Base-by-base conservation (phyloP, 75 land plant species). In the Pinus albicaulis region DNA sequence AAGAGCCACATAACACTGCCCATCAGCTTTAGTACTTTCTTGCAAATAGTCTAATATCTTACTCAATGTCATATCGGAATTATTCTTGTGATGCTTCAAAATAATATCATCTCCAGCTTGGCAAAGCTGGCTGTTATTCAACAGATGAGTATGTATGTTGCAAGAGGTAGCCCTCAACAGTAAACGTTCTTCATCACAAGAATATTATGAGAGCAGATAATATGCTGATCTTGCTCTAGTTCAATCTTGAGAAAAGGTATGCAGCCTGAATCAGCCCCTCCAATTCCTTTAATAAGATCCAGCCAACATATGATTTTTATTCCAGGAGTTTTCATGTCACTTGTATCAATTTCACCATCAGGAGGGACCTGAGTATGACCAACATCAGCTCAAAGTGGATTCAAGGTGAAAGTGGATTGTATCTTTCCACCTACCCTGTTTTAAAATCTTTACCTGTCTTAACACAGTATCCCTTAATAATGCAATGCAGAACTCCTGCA, bases 401-500 rank as follows among this genome's bases (percentile, higher is more conserved):
- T 92, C 83, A 14, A 88, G 85, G 44, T 96, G 93, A 84, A 93
- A 91, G 17, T 87, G 84, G 55, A 96, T 93, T 52, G 94, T 94
- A 87, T 93, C 96, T 84, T 80, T 91, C 99, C 99, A 96, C 74
- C 96, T 84, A 17, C 96, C 96, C 25, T 78, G 86, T 15, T 89
- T 84, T 60, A 96, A 81, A 5, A 85, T 76, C 52, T 84, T 84
- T 57, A 90, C 93, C 77, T 96, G 96, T 34, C 92, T 86, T 68
- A 93, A 83, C 58, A 93, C 90, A 72, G 94, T 96, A 58, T 96
- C 96, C 94, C 93, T 93, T 57, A 91, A 84, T 72, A 94, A 86
- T 48, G 99, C 84, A 60, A 92, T 84, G 85, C 96, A 96, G 19
- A 93, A 79, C 62, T 31, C 31, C 31, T 31, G 31, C 31, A 31